These are phyloP conservation scores for Diaporthe ilicicola DNA, from an alignment of 2,329 filamentous ascomycete species.

Conservation along the genomic window DNA sequence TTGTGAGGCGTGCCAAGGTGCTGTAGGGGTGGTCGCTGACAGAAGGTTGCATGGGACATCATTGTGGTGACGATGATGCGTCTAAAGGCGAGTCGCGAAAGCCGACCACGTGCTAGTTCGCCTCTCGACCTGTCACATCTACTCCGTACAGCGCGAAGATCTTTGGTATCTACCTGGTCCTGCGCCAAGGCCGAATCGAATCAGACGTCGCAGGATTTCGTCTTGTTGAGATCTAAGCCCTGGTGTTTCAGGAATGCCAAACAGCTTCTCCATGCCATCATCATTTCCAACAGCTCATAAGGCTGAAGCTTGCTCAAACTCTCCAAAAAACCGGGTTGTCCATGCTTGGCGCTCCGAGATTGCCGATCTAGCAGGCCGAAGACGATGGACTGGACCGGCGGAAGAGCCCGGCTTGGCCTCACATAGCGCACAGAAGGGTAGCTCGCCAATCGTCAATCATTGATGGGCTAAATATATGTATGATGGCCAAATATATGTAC, in stretches of 20 bases:
- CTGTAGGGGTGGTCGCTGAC: slow-evolving; percentile 4
- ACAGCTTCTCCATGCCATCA: neutral
- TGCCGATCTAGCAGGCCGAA: slow-evolving; percentile 8
- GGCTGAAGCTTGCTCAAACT: slow-evolving; percentile 16
- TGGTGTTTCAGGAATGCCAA: neutral
- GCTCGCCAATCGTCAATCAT: neutral
- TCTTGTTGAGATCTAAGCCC: neutral
- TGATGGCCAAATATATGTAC: neutral
- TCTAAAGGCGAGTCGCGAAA: slow-evolving; percentile 17
- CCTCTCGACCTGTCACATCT: neutral
- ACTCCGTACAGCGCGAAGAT: neutral
- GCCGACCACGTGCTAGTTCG: neutral
- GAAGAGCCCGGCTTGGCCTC: slow-evolving; percentile 14
- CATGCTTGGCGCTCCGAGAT: slow-evolving; percentile 19
- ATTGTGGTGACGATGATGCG: neutral
- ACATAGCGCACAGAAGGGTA: neutral
- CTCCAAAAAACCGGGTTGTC: slow-evolving; percentile 1
- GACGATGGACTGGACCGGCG: neutral
- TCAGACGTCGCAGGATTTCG: neutral
- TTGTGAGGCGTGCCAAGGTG: neutral
- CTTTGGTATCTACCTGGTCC: neutral
- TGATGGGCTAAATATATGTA: neutral
- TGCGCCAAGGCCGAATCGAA: neutral
- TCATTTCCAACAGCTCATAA: neutral
- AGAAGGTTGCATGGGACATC: neutral